A percentile compares a stretch with the other conserved stretches of the same genome.
These are phyloP conservation scores for Diaporthe amygdali DNA, from an alignment of 2,329 filamentous ascomycete species.

Conservation along the genomic window DNA sequence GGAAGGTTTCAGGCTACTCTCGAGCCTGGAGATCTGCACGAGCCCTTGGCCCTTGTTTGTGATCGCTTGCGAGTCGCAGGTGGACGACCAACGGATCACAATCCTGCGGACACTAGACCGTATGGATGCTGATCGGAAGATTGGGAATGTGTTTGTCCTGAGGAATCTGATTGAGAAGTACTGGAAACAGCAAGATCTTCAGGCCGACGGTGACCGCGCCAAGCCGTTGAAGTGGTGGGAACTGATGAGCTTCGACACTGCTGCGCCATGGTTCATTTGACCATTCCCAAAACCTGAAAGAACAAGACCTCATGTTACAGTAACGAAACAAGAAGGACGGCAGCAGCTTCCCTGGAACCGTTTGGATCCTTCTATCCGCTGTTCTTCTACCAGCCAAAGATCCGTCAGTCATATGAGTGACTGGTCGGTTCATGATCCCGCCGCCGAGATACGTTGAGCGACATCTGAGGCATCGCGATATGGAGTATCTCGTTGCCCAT, in stretches of 20 bases:
- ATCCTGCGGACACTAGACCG: conserved; percentile 46
- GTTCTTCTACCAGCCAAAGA: background rate
- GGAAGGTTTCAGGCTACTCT: conserved; percentile 42
- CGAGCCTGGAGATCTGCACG: conserved; percentile 46
- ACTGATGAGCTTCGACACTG: conserved; percentile 39
- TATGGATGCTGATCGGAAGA: conserved; percentile 47
- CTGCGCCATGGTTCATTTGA: conserved; percentile 42
- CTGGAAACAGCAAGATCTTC: conserved; percentile 52
- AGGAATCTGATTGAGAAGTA: conserved; percentile 47
- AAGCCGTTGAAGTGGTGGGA: conserved; percentile 44
- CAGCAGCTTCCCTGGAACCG: background rate
- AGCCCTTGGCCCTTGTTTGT: conserved; percentile 56
- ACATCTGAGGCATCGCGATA: background rate
- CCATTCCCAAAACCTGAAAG: background rate
- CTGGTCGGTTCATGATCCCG: background rate
- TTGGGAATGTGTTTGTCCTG: conserved; percentile 51
- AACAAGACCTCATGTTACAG: background rate
- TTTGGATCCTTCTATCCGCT: background rate
- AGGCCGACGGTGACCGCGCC: conserved; percentile 34
- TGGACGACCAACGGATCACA: conserved; percentile 45
- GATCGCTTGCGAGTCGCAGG: conserved; percentile 48
- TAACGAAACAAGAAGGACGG: background rate
- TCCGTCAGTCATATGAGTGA: background rate
- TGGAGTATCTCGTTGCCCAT: background rate
- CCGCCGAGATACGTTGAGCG: background rate